phyloP scores from a whole-genome alignment of 495 filamentous ascomycete genomes.

The Hapsidospora chrysogenum region DNA sequence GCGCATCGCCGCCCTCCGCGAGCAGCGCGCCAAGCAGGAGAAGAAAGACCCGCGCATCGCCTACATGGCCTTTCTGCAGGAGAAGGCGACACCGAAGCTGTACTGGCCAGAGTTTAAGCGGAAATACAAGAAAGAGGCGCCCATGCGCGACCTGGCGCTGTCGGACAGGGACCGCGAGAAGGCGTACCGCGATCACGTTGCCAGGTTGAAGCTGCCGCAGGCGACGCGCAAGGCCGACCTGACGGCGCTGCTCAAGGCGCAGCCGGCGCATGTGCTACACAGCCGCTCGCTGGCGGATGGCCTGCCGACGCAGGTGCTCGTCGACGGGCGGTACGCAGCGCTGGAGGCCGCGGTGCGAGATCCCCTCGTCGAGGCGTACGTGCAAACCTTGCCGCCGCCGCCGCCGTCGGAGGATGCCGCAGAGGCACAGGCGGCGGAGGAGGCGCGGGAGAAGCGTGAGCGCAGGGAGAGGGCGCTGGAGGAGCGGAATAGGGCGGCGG shows the following conservation, averaged over 20 bases:
- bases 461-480: conserved; percentile 59
- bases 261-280: conserved; percentile 48
- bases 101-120: conserved; percentile 96
- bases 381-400: conserved; percentile 52
- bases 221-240: conserved; percentile 65
- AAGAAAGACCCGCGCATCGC: conserved; percentile 75
- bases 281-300: conserved; percentile 41
- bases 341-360: conserved; percentile 53
- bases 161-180: conserved; percentile 82
- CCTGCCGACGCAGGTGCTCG: conserved; percentile 51
- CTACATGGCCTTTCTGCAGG: conserved; percentile 68
- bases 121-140: conserved; percentile 66
- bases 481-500: conserved; percentile 55
- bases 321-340: conserved; percentile 71
- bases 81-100: conserved; percentile 69
- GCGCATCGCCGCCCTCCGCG: conserved; percentile 51
- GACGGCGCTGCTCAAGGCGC: conserved; percentile 52
- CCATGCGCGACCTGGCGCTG: conserved; percentile 63
- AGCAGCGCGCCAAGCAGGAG: conserved; percentile 55
- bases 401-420: conserved; percentile 48
- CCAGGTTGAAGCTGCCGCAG: conserved; percentile 56
- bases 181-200: conserved; percentile 76
- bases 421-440: conserved; percentile 42
- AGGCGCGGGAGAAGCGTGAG: conserved; percentile 44
- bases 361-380: conserved; percentile 56